Percentiles rank a stretch among this genome's conserved stretches.
phyloP scores from a whole-genome alignment of 305 asterid genomes.

The Rubia tinctorum region DNA sequence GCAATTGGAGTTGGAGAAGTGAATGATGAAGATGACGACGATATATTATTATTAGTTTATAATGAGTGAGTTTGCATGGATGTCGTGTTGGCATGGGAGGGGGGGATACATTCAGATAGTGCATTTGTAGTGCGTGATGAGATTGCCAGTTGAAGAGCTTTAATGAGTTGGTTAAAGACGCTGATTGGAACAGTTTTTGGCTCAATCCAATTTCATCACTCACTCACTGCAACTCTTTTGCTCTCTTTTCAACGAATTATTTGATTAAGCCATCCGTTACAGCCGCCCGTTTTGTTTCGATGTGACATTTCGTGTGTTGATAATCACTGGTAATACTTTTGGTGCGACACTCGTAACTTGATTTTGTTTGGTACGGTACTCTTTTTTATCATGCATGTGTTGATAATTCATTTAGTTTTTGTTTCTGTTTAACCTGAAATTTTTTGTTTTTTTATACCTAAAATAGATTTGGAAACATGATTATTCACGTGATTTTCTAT shows the following conservation, averaged over 20 bases:
- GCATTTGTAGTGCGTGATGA: conserved; percentile 27
- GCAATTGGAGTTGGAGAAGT: not conserved
- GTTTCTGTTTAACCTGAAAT: not conserved
- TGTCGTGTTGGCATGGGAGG: conserved; percentile 23
- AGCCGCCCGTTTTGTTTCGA: not conserved
- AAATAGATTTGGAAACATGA: not conserved
- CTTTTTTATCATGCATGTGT: too few relatives aligned
- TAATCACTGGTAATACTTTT: too few relatives aligned
- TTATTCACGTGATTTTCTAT: not conserved
- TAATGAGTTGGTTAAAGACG: conserved; percentile 9
- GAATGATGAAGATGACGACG: conserved; percentile 6
- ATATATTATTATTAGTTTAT: conserved; percentile 2
- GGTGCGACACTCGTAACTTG: too few relatives aligned
- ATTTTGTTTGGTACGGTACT: too few relatives aligned
- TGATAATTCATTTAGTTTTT: not conserved
- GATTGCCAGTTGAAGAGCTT: conserved; percentile 9
- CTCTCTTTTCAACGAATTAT: not conserved
- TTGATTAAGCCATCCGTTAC: not conserved
- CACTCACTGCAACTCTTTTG: not conserved
- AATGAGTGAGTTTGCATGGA: conserved; percentile 13
- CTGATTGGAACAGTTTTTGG: not conserved
- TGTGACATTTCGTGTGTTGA: not conserved
- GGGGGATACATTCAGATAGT: not conserved
- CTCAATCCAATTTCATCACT: not conserved
- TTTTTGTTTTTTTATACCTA: not conserved